Percentiles rank a stretch among this genome's conserved stretches.
phyloP scores from a whole-genome alignment of 2,329 filamentous ascomycete genomes.

The Trichophyton mentagrophytes region DNA sequence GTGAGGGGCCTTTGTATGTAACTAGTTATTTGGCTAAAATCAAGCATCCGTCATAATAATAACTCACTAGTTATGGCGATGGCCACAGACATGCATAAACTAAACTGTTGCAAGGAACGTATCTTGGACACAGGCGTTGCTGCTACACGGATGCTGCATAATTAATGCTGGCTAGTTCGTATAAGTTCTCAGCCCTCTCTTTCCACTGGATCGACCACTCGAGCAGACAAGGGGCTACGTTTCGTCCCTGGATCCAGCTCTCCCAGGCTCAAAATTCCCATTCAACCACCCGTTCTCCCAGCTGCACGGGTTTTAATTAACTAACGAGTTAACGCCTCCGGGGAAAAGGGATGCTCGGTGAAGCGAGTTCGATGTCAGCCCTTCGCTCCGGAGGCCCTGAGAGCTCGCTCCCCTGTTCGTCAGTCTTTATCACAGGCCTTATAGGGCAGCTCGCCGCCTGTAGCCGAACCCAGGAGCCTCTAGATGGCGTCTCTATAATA shows the following conservation, averaged over 20 bases:
- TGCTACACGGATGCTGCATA: not conserved
- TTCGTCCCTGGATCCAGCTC: not conserved
- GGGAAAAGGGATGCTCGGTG: not conserved
- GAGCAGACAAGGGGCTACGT: not conserved
- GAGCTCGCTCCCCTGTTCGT: constrained; percentile 1
- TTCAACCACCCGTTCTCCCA: not conserved
- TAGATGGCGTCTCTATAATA: not conserved
- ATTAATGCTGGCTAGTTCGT: not conserved
- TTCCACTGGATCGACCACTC: not conserved
- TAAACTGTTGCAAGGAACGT: not conserved
- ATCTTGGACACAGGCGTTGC: not conserved
- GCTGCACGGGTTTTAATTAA: not conserved
- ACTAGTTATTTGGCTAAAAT: not conserved
- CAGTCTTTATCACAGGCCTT: not conserved
- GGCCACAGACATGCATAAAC: not conserved
- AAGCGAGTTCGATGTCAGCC: not conserved
- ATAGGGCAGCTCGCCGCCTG: constrained; percentile 1
- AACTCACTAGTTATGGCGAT: not conserved
- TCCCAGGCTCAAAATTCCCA: not conserved
- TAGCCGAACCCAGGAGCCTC: not conserved
- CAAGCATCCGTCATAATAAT: not conserved
- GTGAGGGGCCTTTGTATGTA: not conserved
- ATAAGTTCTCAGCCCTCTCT: not conserved
- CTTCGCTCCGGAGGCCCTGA: not conserved
- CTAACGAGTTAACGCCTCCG: not conserved